Evolutionary conservation across 371 early-diverging fungal genomes (phyloP).

Genomic region (Mortierella sp.): DNA sequence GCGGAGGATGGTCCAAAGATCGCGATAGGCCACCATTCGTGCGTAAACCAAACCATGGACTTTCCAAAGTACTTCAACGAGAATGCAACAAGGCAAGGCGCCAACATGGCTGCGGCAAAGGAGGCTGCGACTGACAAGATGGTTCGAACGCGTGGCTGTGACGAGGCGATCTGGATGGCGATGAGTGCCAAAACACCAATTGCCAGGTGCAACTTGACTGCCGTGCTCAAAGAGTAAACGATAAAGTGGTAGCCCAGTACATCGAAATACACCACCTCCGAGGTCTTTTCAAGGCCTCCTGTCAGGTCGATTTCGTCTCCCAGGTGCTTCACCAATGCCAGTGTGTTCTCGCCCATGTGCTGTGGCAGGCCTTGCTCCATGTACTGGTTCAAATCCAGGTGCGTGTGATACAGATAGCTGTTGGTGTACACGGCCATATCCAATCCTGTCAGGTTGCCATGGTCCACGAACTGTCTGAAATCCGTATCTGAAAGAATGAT

Average conservation of each 20-base stretch:
- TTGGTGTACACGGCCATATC: slow-evolving; percentile 83
- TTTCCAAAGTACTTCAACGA: slow-evolving; percentile 58
- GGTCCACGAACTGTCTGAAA: slow-evolving; percentile 78
- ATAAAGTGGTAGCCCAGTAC: slow-evolving; percentile 71
- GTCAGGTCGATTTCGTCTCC: slow-evolving; percentile 60
- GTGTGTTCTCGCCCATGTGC: slow-evolving; percentile 76
- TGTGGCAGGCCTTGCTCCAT: slow-evolving; percentile 75
- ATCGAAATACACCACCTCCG: slow-evolving; percentile 74
- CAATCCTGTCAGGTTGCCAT: slow-evolving; percentile 73
- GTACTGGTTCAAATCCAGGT: slow-evolving; percentile 68
- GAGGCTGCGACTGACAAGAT: slow-evolving; percentile 56
- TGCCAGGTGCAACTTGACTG: slow-evolving; percentile 55
- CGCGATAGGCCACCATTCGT: slow-evolving; percentile 68
- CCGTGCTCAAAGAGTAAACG: slow-evolving; percentile 69
- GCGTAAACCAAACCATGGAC: slow-evolving; percentile 75
- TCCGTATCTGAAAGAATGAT: slow-evolving; percentile 81
- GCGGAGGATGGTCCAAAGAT: slow-evolving; percentile 66
- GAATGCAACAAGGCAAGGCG: slow-evolving; percentile 59
- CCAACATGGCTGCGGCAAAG: slow-evolving; percentile 56
- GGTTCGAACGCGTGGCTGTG: slow-evolving; percentile 32
- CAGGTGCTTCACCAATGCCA: slow-evolving; percentile 68
- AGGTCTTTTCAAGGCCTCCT: slow-evolving; percentile 59
- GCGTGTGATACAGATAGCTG: slow-evolving; percentile 79
- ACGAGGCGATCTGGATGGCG: slow-evolving; percentile 8
- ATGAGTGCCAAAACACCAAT: slow-evolving; percentile 23